phyloP scores from a whole-genome alignment of 1,284 basidiomycete genomes.

The Rugiboletus extremiorientalis region DNA sequence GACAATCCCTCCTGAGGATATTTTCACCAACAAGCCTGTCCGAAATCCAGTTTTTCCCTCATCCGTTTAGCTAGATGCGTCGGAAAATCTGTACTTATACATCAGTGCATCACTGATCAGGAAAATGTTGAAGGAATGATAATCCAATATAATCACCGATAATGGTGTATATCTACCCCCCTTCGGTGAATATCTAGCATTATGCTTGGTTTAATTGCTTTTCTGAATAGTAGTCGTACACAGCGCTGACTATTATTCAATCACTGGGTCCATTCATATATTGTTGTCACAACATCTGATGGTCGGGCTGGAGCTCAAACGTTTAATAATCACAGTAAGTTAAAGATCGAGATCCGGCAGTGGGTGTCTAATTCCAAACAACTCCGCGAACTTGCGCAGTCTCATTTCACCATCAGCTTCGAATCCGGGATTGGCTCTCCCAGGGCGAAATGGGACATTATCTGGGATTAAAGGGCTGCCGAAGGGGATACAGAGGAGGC shows the following conservation, averaged over 20 bases:
- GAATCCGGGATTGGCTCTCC: background rate
- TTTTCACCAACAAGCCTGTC: too few relatives aligned
- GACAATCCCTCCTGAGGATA: too few relatives aligned
- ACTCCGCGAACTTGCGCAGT: conserved; percentile 3
- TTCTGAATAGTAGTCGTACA: too few relatives aligned
- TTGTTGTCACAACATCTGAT: background rate
- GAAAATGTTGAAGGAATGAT: too few relatives aligned
- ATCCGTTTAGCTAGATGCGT: background rate
- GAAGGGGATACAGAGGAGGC: background rate
- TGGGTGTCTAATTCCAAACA: background rate
- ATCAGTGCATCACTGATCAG: too few relatives aligned
- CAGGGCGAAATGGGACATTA: background rate
- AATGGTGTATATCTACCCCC: too few relatives aligned
- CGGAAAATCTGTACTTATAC: background rate
- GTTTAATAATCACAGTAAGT: background rate
- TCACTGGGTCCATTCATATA: background rate
- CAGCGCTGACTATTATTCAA: background rate
- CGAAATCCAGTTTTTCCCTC: too few relatives aligned
- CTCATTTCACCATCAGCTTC: background rate
- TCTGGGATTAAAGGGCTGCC: background rate
- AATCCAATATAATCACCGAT: too few relatives aligned
- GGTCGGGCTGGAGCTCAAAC: background rate
- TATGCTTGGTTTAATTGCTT: too few relatives aligned
- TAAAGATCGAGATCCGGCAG: conserved; percentile 4
- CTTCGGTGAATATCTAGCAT: too few relatives aligned